These are phyloP conservation scores for Primulina eburnea DNA, from an alignment of 257 asterid species.

Conservation along the genomic window DNA sequence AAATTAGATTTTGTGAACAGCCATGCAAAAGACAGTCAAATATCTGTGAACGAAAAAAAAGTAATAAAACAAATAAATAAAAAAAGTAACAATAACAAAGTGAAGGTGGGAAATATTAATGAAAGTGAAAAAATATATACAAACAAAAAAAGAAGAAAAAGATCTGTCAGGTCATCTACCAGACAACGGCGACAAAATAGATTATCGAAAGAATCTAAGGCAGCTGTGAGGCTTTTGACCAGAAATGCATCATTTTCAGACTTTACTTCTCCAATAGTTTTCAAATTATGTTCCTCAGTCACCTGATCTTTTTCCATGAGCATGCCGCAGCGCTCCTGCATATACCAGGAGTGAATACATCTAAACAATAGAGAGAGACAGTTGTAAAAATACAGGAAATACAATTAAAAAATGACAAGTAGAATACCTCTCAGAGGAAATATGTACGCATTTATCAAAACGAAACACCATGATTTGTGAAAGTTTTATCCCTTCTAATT, in stretches of 20 bases:
- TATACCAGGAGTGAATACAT: conserved; percentile 31
- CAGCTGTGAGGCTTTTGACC: conserved; percentile 70
- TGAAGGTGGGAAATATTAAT: background rate
- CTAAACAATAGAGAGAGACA: conserved; percentile 30
- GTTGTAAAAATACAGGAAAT: conserved; percentile 16
- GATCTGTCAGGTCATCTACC: conserved; percentile 46
- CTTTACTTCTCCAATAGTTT: conserved; percentile 37
- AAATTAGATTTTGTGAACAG: conserved; percentile 61
- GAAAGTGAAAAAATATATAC: background rate
- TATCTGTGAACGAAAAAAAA: conserved; percentile 48
- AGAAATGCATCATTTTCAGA: conserved; percentile 39
- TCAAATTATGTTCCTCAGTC: conserved; percentile 30
- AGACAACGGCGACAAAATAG: conserved; percentile 97
- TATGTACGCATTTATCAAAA: conserved; percentile 11
- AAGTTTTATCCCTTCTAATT: conserved; percentile 3
- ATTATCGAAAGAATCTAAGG: conserved; percentile 86
- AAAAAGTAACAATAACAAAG: background rate
- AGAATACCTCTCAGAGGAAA: conserved; percentile 7
- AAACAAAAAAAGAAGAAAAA: conserved; percentile 2
- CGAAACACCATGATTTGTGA: conserved; percentile 18
- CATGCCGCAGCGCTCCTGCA: conserved; percentile 80
- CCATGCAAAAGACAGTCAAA: conserved; percentile 95
- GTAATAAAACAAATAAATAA: conserved; percentile 9
- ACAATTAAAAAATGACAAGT: conserved; percentile 13
- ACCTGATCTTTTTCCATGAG: conserved; percentile 54